A percentile compares a stretch with the other conserved stretches of the same genome.
These are phyloP conservation scores for Candida mattraensis DNA, from an alignment of 805 yeast species.

Conservation along the genomic window DNA sequence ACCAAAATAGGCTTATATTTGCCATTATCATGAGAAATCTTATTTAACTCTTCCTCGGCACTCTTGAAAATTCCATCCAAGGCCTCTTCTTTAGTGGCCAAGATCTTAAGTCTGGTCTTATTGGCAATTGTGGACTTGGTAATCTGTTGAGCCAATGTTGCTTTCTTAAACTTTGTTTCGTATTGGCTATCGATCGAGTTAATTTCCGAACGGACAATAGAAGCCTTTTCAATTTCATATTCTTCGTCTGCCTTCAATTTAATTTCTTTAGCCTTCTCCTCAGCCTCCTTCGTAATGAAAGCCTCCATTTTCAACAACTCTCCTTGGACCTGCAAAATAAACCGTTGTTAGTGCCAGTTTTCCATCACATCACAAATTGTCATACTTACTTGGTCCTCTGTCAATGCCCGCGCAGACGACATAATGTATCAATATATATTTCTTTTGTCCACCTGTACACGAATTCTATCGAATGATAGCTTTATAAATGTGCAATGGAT, in stretches of 20 bases:
- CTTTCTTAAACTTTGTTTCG: slow-evolving; percentile 85
- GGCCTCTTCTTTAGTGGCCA: slow-evolving; percentile 81
- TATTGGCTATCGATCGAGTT: slow-evolving; percentile 80
- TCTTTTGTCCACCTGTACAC: no score
- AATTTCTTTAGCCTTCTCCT: slow-evolving; percentile 96
- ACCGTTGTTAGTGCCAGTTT: slow-evolving; percentile 1
- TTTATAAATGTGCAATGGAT: no score
- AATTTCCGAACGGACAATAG: slow-evolving; percentile 89
- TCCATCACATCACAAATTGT: background rate
- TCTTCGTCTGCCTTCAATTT: slow-evolving; percentile 96
- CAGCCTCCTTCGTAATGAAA: slow-evolving; percentile 98
- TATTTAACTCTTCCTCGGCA: slow-evolving; percentile 62
- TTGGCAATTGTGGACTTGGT: slow-evolving; percentile 93
- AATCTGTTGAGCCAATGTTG: slow-evolving; percentile 90
- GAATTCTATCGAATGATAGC: no score
- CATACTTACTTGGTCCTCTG: slow-evolving; percentile 50
- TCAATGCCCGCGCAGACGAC: slow-evolving; percentile 39
- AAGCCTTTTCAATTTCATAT: slow-evolving; percentile 95
- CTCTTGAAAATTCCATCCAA: slow-evolving; percentile 70
- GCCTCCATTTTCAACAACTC: slow-evolving; percentile 98
- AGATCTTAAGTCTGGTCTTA: slow-evolving; percentile 89
- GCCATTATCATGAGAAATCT: slow-evolving; percentile 51
- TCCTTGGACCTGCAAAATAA: slow-evolving; percentile 77
- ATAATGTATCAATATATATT: slow-evolving; percentile 18
- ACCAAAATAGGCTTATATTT: slow-evolving; percentile 69